Evolutionary conservation across 306 rosid genomes (phyloP).

Genomic region (Vicia sativa): DNA sequence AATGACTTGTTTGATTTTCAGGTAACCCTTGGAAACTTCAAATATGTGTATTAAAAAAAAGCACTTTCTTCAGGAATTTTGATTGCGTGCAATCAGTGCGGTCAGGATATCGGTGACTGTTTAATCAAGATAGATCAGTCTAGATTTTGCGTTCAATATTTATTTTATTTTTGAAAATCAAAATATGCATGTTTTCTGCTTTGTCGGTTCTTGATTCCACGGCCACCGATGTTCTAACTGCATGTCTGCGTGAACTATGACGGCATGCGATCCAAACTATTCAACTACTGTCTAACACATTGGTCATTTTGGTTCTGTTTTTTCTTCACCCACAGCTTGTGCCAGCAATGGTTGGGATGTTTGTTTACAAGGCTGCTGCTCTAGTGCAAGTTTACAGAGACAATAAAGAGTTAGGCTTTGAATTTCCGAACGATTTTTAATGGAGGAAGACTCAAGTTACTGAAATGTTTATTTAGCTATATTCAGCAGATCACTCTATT

Average conservation of each 20-base stretch:
- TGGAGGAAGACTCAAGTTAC: constrained; percentile 42
- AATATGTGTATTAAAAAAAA: not conserved
- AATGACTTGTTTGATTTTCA: constrained; percentile 81
- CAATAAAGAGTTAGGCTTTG: constrained; percentile 67
- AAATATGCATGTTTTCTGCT: not conserved
- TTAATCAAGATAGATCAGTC: not conserved
- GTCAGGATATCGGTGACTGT: not conserved
- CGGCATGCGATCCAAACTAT: not conserved
- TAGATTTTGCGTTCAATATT: not conserved
- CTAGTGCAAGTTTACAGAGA: constrained; percentile 93
- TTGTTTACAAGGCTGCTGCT: constrained; percentile 88
- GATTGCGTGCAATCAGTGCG: not conserved
- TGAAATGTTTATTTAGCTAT: constrained; percentile 32
- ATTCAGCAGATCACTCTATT: constrained; percentile 19
- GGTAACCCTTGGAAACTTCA: constrained; percentile 50
- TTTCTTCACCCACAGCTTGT: constrained; percentile 59
- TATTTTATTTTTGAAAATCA: not conserved
- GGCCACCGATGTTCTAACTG: not conserved
- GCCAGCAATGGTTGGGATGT: constrained; percentile 95
- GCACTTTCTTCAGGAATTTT: not conserved
- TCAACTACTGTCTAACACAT: constrained; percentile 1
- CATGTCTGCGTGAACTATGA: not conserved
- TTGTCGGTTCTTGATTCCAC: not conserved
- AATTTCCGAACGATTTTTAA: constrained; percentile 60
- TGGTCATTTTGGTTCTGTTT: constrained; percentile 21